These are phyloP conservation scores for Fusarium tricinctum DNA, from an alignment of 2,329 filamentous ascomycete species.

Conservation along the genomic window DNA sequence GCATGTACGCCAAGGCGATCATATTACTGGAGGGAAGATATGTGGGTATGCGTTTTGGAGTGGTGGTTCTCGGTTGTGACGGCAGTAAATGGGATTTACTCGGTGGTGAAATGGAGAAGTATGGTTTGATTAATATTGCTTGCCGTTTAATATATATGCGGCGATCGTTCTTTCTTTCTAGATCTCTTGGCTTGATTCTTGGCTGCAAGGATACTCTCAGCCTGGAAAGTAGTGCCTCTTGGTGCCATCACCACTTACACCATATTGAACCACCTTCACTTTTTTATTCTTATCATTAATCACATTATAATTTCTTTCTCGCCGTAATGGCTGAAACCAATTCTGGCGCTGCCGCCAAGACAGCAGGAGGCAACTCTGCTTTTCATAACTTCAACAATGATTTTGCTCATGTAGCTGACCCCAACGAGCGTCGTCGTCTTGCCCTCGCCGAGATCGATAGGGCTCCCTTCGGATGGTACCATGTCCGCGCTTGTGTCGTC, in stretches of 20 bases:
- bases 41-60: neutral
- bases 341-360: constrained; percentile 56
- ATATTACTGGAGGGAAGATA: neutral
- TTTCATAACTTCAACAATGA: constrained; percentile 86
- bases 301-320: neutral
- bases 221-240: constrained; percentile 14
- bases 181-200: constrained; percentile 28
- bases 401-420: constrained; percentile 74
- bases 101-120: neutral
- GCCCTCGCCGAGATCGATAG: constrained; percentile 87
- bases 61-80: constrained; percentile 34
- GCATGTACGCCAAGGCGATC: neutral
- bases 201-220: constrained; percentile 28
- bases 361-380: constrained; percentile 75
- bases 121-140: neutral
- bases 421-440: constrained; percentile 82
- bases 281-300: constrained; percentile 1
- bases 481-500: constrained; percentile 81
- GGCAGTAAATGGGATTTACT: constrained; percentile 16
- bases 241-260: constrained; percentile 1
- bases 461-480: constrained; percentile 87
- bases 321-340: constrained; percentile 32
- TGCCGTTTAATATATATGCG: constrained; percentile 23
- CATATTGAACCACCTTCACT: constrained; percentile 12
- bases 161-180: neutral